A percentile compares a stretch with the other conserved stretches of the same genome.
phyloP scores from a whole-genome alignment of 2,329 filamentous ascomycete genomes.

The Diplodia corticola region DNA sequence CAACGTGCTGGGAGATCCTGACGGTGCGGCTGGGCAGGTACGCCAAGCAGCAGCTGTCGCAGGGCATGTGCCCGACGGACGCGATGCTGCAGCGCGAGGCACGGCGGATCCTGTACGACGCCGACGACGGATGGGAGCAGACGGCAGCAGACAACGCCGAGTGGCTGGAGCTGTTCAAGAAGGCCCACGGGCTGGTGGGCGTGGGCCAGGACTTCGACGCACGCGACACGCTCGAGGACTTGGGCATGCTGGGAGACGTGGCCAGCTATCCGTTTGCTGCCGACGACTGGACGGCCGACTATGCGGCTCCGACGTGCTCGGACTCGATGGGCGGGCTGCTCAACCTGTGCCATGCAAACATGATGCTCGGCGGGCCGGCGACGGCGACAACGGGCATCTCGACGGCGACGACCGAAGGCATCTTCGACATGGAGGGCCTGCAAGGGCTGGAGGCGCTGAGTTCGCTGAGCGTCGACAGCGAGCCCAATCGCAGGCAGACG shows the following conservation, averaged over 20 bases:
- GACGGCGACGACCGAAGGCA: neutral
- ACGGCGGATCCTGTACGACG: conserved; percentile 50
- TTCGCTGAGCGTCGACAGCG: conserved; percentile 4
- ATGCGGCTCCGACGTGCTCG: neutral
- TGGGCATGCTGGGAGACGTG: conserved; percentile 20
- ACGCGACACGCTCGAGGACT: conserved; percentile 38
- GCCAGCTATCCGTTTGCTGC: neutral
- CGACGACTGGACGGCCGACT: neutral
- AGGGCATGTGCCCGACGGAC: conserved; percentile 47
- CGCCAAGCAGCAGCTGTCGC: conserved; percentile 42
- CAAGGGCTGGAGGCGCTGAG: conserved; percentile 4
- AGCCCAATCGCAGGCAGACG: conserved; percentile 5
- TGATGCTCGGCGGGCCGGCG: conserved; percentile 21
- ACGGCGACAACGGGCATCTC: conserved; percentile 2
- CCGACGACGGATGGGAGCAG: conserved; percentile 52
- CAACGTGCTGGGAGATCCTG: conserved; percentile 53
- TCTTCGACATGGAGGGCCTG: conserved; percentile 17
- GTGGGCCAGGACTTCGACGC: conserved; percentile 22
- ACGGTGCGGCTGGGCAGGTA: conserved; percentile 49
- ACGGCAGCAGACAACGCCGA: conserved; percentile 44
- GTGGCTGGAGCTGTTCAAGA: conserved; percentile 52
- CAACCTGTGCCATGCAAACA: conserved; percentile 3
- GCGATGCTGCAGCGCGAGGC: conserved; percentile 52
- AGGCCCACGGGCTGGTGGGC: conserved; percentile 46
- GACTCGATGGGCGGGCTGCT: neutral